Conservation (phyloP, 2,329 filamentous ascomycete genomes). For the Penicillium italicum region DNA sequence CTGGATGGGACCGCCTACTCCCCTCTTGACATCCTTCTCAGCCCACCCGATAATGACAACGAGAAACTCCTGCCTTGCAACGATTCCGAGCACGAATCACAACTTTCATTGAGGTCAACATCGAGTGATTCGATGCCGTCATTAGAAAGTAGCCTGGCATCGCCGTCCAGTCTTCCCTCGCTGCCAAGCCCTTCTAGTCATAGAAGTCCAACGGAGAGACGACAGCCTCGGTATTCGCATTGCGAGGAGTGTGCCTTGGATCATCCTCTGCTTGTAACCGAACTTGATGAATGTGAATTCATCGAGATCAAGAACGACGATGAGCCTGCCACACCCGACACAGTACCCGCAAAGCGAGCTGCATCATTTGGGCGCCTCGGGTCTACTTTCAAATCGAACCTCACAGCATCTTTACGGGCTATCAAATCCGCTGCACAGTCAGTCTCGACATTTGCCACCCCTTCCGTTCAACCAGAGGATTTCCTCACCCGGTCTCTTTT, state of each 20-base stretch:
- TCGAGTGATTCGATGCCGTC: conserved; percentile 59
- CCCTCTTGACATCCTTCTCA: conserved; percentile 54
- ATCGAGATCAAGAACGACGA: conserved; percentile 20
- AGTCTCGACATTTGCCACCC: conserved; percentile 57
- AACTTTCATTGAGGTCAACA: conserved; percentile 48
- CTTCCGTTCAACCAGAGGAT: conserved; percentile 54
- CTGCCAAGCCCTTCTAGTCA: conserved; percentile 44
- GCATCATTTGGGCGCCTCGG: conserved; percentile 39
- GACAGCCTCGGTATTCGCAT: conserved; percentile 48
- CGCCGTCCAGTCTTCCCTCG: conserved; percentile 44
- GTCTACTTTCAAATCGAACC: conserved; percentile 59
- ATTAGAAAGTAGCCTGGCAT: conserved; percentile 49
- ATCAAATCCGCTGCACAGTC: conserved; percentile 60
- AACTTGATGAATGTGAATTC: conserved; percentile 19
- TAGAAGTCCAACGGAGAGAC: conserved; percentile 38
- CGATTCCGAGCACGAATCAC: conserved; percentile 45
- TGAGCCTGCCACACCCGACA: conserved; percentile 12
- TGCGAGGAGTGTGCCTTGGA: conserved; percentile 55
- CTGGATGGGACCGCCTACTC: conserved; percentile 43
- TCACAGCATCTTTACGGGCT: conserved; percentile 60
- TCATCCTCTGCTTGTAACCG: conserved; percentile 54
- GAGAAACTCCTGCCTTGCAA: conserved; percentile 41
- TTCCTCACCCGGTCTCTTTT: conserved; percentile 58
- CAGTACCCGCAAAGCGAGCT: conserved; percentile 20
- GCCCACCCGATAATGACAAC: conserved; percentile 49